Evolutionary conservation across 345 rosid species (phyloP).

Genomic region (Aethionema arabicum): DNA sequence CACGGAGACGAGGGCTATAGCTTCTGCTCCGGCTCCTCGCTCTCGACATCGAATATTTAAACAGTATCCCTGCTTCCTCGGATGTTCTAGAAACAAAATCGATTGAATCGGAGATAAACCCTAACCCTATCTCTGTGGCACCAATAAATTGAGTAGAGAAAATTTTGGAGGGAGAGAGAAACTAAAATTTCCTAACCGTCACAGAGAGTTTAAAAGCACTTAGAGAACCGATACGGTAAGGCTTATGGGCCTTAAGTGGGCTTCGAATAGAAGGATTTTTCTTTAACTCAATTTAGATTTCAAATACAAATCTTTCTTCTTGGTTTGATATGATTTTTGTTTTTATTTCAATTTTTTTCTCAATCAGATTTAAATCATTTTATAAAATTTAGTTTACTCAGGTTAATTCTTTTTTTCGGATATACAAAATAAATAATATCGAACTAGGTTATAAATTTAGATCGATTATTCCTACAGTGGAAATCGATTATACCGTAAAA

Average conservation of each 20-base stretch:
- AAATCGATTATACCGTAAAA: too few species aligned
- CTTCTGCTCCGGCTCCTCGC: slow-evolving; percentile 75
- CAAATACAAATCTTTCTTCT: too few species aligned
- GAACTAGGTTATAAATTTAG: too few species aligned
- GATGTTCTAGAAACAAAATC: not conserved
- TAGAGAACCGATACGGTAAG: not conserved
- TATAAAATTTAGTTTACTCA: too few species aligned
- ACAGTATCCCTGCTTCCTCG: not conserved
- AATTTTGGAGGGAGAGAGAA: slow-evolving; percentile 31
- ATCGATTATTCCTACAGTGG: too few species aligned
- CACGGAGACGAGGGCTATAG: slow-evolving; percentile 79
- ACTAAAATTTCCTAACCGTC: slow-evolving; percentile 8
- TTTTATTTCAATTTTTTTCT: too few species aligned
- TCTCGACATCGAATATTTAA: slow-evolving; percentile 50
- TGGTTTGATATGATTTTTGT: too few species aligned
- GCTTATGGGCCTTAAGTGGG: slow-evolving; percentile 4
- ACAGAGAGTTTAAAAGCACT: slow-evolving; percentile 16
- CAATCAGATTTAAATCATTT: too few species aligned
- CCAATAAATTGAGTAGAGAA: not conserved
- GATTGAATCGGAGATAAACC: slow-evolving; percentile 23
- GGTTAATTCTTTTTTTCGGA: too few species aligned
- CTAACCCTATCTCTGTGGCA: slow-evolving; percentile 6
- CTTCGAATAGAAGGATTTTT: too few species aligned
- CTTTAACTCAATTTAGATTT: too few species aligned
- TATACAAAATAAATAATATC: too few species aligned